phyloP scores from a whole-genome alignment of 1,284 basidiomycete species.

The Rhodotorula mucilaginosa region DNA sequence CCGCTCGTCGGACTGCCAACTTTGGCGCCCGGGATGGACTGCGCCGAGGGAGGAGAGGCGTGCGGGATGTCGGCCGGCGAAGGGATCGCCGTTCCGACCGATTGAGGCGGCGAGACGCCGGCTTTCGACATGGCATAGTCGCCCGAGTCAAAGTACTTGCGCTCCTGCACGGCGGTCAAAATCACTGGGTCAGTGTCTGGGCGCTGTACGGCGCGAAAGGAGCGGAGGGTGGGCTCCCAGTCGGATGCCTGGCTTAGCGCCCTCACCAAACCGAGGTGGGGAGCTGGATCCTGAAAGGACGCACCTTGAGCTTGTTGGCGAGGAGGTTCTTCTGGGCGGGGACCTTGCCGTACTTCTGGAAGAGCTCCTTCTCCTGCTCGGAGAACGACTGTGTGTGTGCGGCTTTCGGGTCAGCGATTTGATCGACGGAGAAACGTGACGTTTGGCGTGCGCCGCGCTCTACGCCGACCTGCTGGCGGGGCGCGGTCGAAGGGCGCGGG shows the following conservation, averaged over 20 bases:
- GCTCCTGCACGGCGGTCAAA: slow-evolving; percentile 43
- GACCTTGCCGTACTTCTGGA: slow-evolving; percentile 51
- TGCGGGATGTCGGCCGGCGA: slow-evolving; percentile 52
- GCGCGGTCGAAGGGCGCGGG: background rate
- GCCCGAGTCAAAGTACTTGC: slow-evolving; percentile 53
- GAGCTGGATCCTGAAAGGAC: background rate
- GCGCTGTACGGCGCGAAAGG: too few species aligned
- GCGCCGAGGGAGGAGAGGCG: slow-evolving; percentile 40
- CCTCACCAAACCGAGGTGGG: background rate
- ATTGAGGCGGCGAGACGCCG: slow-evolving; percentile 50
- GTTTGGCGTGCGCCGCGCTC: background rate
- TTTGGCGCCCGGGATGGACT: slow-evolving; percentile 23
- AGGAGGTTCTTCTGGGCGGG: slow-evolving; percentile 49
- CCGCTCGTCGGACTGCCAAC: slow-evolving; percentile 4
- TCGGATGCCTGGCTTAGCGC: too few species aligned
- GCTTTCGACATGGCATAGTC: slow-evolving; percentile 53
- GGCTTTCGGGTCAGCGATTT: background rate
- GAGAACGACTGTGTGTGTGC: slow-evolving; percentile 44
- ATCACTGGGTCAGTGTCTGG: background rate
- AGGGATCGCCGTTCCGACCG: slow-evolving; percentile 52
- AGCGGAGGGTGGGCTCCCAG: too few species aligned
- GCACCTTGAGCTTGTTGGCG: slow-evolving; percentile 49
- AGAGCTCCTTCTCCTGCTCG: slow-evolving; percentile 50
- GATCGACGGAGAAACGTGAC: slow-evolving; percentile 9
- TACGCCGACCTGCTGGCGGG: background rate